phyloP scores from a whole-genome alignment of 257 asterid genomes.

The Henckelia pumila region DNA sequence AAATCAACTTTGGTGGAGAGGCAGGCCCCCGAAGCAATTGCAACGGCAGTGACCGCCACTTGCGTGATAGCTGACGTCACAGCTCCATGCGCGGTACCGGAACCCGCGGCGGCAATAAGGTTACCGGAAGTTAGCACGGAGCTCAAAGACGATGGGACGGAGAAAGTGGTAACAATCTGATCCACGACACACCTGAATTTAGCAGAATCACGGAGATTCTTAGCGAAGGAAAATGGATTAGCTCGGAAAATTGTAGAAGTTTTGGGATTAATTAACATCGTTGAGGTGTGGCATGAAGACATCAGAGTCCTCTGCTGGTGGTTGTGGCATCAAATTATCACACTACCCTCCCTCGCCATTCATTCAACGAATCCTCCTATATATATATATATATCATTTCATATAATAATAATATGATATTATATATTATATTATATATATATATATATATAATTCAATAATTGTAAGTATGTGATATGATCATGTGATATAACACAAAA shows the following conservation, averaged over 20 bases:
- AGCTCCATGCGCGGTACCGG: conserved; percentile 78
- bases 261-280: conserved; percentile 43
- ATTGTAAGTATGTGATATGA: too few species aligned
- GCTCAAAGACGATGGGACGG: conserved; percentile 56
- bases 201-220: conserved; percentile 27
- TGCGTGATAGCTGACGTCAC: conserved; percentile 89
- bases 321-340: neutral
- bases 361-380: too few species aligned
- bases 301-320: conserved; percentile 23
- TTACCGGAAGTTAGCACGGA: conserved; percentile 68
- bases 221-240: conserved; percentile 33
- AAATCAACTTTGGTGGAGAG: conserved; percentile 93
- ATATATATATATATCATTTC: too few species aligned
- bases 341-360: neutral
- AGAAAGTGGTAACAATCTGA: conserved; percentile 41
- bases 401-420: too few species aligned
- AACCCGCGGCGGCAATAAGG: conserved; percentile 68
- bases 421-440: too few species aligned
- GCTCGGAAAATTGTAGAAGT: conserved; percentile 38
- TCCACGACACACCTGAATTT: conserved; percentile 45
- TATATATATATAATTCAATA: too few species aligned
- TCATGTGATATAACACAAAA: too few species aligned
- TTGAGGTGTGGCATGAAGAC: conserved; percentile 48
- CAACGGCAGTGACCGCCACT: conserved; percentile 89
- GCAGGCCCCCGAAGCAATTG: conserved; percentile 97